Evolutionary conservation across 2,329 filamentous ascomycete species (phyloP), one percentile per base, ranked within the genome.

Genomic region (Harringtonia aguacate): DNA sequence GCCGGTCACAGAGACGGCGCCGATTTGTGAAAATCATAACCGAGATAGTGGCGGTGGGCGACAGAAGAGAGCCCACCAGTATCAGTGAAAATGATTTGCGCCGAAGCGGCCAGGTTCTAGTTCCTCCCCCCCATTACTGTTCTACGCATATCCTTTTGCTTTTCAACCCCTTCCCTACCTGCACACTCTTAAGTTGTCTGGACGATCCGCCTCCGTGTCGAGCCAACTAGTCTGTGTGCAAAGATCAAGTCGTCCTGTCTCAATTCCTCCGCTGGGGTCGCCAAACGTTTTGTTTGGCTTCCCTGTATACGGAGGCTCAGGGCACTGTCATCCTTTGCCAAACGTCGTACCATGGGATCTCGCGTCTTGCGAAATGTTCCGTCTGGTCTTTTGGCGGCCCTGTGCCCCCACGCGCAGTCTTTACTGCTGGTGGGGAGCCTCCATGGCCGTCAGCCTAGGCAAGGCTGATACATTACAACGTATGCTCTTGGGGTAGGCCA

Each of bases 161-260:
- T 2, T 5, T 15, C 13, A 15, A 8, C 13, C 13, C 3, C 8
- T 28, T 28, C 18, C 27, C 37, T 43, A 24, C 51, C 61, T 84
- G 87, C 87, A 90, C 84, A 83, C 85, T 84, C 83, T 94, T 95
- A 84, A 95, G 88, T 92, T 94, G 86, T 77, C 86, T 88, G 76
- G 75, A 79, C 66, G 62, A 71, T 41, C 70, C 72, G 76, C 68
- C 68, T 74, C 84, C 76, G 76, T 90, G 81, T 79, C 77, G 78
- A 88, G 86, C 80, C 83, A 81, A 92, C 89, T 81, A 92, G 88
- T 95, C 88, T 85, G 79, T 81, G 84, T 94, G 88, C 88, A 86
- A 72, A 95, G 73, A 95, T 75, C 46, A 65, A 76, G 29, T 13
- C 37, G 30, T 24, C 37, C 41, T 41, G 39, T 33, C 36, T 20